phyloP scores from a whole-genome alignment of 331 rosid species.

The Cydonia oblonga region DNA sequence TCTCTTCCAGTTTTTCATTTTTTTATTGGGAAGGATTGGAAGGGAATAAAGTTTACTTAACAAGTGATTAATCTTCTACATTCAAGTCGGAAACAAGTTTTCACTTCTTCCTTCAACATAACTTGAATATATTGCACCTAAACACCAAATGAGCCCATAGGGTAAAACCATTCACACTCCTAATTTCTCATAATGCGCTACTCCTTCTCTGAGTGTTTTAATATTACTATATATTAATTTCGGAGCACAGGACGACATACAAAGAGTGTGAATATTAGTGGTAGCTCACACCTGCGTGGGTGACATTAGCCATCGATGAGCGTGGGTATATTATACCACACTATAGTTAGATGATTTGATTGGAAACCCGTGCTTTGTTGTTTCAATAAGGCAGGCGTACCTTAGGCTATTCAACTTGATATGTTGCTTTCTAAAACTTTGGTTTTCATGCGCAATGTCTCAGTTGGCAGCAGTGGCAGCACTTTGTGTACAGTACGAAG shows the following conservation, averaged over 20 bases:
- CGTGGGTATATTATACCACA: background rate
- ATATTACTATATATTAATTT: no score
- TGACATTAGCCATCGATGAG: background rate
- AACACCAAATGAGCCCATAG: no score
- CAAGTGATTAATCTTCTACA: no score
- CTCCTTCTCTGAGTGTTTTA: no score
- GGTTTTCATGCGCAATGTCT: background rate
- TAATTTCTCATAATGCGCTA: no score
- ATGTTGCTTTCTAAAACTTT: background rate
- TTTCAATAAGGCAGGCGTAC: background rate
- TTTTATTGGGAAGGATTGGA: background rate
- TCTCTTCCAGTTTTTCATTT: no score
- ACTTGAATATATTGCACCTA: no score
- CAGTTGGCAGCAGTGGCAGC: constrained; percentile 99
- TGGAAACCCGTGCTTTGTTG: background rate
- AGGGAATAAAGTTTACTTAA: background rate
- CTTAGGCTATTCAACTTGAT: background rate
- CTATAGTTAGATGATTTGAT: background rate
- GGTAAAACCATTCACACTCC: no score
- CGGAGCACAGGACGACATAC: background rate
- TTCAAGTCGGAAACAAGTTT: no score
- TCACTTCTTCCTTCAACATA: no score
- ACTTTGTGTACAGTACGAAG: constrained; percentile 91
- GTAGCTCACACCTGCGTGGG: background rate
- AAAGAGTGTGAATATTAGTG: background rate